Conservation (phyloP, 169 alveolate species). For the Plasmodium relictum region DNA sequence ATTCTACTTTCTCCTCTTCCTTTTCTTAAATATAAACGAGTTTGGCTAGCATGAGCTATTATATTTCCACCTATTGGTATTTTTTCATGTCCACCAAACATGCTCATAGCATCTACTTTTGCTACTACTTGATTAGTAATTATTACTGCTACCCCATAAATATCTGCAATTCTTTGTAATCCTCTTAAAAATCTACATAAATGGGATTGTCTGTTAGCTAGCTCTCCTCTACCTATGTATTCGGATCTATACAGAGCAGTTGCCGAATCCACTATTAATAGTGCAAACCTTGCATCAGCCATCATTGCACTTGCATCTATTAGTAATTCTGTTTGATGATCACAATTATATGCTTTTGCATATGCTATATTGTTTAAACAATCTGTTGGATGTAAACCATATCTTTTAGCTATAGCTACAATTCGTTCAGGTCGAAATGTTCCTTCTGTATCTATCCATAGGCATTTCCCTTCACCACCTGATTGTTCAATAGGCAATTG, state of each 20-base stretch:
- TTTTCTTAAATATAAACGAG: constrained; percentile 94
- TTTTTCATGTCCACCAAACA: constrained; percentile 88
- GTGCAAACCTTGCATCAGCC: constrained; percentile 97
- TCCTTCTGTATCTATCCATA: constrained; percentile 99
- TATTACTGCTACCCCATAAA: constrained; percentile 95
- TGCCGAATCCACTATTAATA: constrained; percentile 97
- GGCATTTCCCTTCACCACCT: constrained; percentile 99
- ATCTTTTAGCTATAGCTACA: constrained; percentile 97
- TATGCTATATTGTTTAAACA: constrained; percentile 98
- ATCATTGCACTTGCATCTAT: constrained; percentile 97
- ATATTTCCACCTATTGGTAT: constrained; percentile 98
- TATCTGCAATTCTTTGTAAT: constrained; percentile 97
- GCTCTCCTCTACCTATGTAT: constrained; percentile 98
- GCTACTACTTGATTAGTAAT: constrained; percentile 97
- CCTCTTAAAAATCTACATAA: constrained; percentile 97
- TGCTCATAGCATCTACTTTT: constrained; percentile 92
- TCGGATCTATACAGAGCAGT: constrained; percentile 99
- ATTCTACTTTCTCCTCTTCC: constrained; percentile 96
- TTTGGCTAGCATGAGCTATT: constrained; percentile 99
- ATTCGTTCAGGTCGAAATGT: constrained; percentile 99
- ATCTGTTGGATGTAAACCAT: constrained; percentile 95
- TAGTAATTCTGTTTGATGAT: constrained; percentile 96
- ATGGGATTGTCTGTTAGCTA: constrained; percentile 98
- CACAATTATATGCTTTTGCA: constrained; percentile 98
- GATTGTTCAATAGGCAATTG: constrained; percentile 95